Base-by-base conservation (phyloP, 495 filamentous ascomycete species). In the Hypoxylon subgilvum region DNA sequence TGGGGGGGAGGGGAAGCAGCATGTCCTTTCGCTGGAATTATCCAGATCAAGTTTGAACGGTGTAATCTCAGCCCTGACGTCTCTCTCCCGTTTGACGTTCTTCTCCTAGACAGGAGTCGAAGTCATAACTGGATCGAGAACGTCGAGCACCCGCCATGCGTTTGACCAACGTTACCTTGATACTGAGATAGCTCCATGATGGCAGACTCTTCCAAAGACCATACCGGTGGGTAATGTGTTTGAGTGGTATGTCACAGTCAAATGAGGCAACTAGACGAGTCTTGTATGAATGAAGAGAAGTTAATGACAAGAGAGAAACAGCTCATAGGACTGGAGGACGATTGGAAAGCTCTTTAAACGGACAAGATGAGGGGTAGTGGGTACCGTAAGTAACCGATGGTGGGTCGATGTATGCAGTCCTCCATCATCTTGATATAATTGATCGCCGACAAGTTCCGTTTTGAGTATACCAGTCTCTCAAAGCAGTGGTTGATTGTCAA, bases 1-100 rank as follows among this genome's bases (percentile, higher is more conserved):
- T 60, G 51, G 66, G 64, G 69, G 70, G 75, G 70, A 66, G 73
- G 76, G 72, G 74, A 83, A 82, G 77, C 82, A 83, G 85, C 85
- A 87, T 84, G 82, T 88, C 81, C 85, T 87, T 88, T 85, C 86
- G 86, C 86, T 86, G 84, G 85, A 81, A 88, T 88, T 88, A 86
- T 87, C 86, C 84, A 86, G 86, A 87, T 88, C 86, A 88, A 87
- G 86, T 88, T 87, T 72, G 59, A 64, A 64, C 61, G 61, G 61
- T 64, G 50, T 64, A 64, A 64, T 64, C 61, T 64, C 61, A 64
- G 61, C 61, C 61, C 61, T 58, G 39, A 64, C 27, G 49, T 14
- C 69, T 63, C 42, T 57, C 48, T 25, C 49, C 38, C 28, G 25
- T 55, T 59, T 45, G 21, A 54, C 31, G 21, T n/a, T n/a, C n/a